Evolutionary conservation across 192 early-diverging fungal genomes (phyloP), one percentile per base, ranked within the genome.

Genomic region (Linderina pennispora): DNA sequence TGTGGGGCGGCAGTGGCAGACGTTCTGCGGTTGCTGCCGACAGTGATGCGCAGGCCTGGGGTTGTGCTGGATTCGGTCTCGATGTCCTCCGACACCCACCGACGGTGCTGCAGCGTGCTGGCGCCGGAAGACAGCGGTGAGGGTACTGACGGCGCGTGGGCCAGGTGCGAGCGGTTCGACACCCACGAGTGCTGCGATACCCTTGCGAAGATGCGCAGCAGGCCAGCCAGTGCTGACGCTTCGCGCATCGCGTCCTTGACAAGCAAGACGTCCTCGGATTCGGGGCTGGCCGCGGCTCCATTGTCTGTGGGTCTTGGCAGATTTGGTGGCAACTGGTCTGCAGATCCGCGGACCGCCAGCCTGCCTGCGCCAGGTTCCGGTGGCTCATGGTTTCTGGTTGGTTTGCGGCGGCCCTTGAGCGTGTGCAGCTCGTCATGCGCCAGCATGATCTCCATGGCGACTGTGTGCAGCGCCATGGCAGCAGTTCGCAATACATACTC

Each of bases 81-180:
- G 17, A 72, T 39, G 20, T 72, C 61, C 31, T 64, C 57, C 1
- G 61, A 64, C 6, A 55, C 62, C 68, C 68, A 72, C 44, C 68
- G 61, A 15, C 68, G 56, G 39, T 62, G 66, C 8, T 36, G 61
- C 48, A 21, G 28, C 15, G 47, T n/a, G 31, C 45, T 56, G 46
- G 40, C 24, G 7, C 51, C 52, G 4, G 45, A 28, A 3, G 61
- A 40, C 42, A 64, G 50, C 37, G 69, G 62, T 37, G 69, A 64
- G 7, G 53, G 57, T 13, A 61, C 53, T 8, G 44, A 44, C 7
- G 57, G 69, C 38, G 40, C 34, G n/a, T 60, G 62, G 3, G 58
- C 54, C 40, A 61, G 50, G 25, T 48, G 58, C n/a, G 47, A 35
- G 21, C 58, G 52, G 8, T 52, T 54, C 0, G 42, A 40, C 11